A percentile compares a stretch with the other conserved stretches of the same genome.
These are phyloP conservation scores for Planoprotostelium fungivorum DNA, from an alignment of 78 protist genomes.

Conservation along the genomic window DNA sequence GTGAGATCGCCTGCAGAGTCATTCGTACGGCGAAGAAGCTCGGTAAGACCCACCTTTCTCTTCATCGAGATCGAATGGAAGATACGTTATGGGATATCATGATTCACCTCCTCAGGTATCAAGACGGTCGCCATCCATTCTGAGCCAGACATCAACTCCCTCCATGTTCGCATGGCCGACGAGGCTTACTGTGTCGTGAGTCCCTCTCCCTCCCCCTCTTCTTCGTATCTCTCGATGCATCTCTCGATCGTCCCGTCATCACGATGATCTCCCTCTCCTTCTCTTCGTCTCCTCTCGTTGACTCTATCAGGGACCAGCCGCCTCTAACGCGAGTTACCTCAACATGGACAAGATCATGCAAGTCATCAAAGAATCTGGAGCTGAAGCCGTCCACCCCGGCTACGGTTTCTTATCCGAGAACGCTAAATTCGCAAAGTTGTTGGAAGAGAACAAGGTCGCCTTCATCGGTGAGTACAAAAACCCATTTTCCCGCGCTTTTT, in stretches of 20 bases:
- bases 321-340: conserved; percentile 80
- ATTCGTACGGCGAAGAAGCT: conserved; percentile 79
- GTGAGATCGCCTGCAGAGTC: conserved; percentile 98
- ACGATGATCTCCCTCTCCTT: background rate
- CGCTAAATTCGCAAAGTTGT: conserved; percentile 57
- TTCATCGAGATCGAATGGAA: conserved; percentile 81
- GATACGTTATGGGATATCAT: conserved; percentile 55
- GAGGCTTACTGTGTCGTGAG: conserved; percentile 73
- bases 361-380: conserved; percentile 83
- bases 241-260: background rate
- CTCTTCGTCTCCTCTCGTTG: background rate
- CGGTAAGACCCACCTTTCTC: conserved; percentile 88
- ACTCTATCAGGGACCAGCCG: conserved; percentile 78
- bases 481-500: background rate
- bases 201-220: no score
- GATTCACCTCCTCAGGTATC: no score
- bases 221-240: background rate
- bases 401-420: conserved; percentile 97
- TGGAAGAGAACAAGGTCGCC: conserved; percentile 19
- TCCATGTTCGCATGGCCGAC: conserved; percentile 79
- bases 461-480: conserved; percentile 82
- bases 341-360: conserved; percentile 78
- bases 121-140: conserved; percentile 94
- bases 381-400: conserved; percentile 96
- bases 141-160: conserved; percentile 82